Base-by-base conservation (phyloP, 768 basidiomycete species). In the Pulveroboletus sp. region DNA sequence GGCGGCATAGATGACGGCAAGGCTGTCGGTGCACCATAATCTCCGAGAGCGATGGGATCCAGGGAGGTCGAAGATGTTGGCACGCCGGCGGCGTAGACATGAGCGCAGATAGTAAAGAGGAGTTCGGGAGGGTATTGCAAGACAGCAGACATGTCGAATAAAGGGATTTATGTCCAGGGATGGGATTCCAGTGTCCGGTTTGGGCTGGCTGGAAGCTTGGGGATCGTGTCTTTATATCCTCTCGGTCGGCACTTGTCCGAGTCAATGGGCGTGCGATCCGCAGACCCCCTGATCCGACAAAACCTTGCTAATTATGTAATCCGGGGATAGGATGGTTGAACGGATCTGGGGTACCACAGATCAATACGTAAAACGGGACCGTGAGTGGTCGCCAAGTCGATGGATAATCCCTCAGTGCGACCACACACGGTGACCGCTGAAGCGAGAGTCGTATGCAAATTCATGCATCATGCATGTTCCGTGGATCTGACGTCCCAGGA, bases 1-100 rank as follows among this genome's bases (percentile, higher is more conserved):
- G 84, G 75, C 0, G 89, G 90, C 53, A 80, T 73, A n/a, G 89
- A 81, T 0, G 88, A 85, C 0, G 89, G 89, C 29, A 85, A 71
- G 1, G 76, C 77, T 0, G 81, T 80, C 2, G 90, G 89, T 2
- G 62, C 49, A 9, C 63, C 59, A 38, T 76, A 65, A 22, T 74
- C 64, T 13, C 69, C 67, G 45, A 68, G 60, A 27, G 83, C 68
- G 44, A 85, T 74, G 24, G 90, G 88, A 63, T 92, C 89, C 55
- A 93, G 77, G 29, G 87, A 85, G 7, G 78, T 72, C 4, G 60
- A 47, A 10, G 69, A 39, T 8, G 83, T 73, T 10, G 82, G 81
- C 5, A 85, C 67, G 51, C 83, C 80, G 24, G 82, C 71, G 6
- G 78, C 76, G 60, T 83, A 89, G 30, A 93, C 72, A 47, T 86